phyloP scores from a whole-genome alignment of 768 basidiomycete genomes.

The Termitomyces heimii region DNA sequence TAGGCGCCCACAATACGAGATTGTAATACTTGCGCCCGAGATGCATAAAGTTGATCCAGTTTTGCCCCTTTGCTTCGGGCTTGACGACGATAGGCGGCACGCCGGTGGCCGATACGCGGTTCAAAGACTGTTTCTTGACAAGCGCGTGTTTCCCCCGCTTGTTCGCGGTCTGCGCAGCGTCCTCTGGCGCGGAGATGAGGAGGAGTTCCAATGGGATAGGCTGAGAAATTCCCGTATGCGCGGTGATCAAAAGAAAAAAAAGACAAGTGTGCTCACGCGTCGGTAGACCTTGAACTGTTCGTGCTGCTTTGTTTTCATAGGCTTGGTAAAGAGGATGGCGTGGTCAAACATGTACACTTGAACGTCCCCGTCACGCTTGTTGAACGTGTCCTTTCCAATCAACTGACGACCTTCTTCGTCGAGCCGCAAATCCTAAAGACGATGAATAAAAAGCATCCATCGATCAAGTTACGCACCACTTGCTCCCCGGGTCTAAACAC shows the following conservation, averaged over 20 bases:
- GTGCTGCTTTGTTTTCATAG: slow-evolving; percentile 76
- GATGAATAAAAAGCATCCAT: not conserved
- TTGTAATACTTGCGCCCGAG: slow-evolving; percentile 91
- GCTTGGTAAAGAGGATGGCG: slow-evolving; percentile 89
- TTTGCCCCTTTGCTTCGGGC: slow-evolving; percentile 73
- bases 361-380: slow-evolving; percentile 87
- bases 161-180: slow-evolving; percentile 32
- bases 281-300: slow-evolving; percentile 94
- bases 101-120: slow-evolving; percentile 28
- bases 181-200: slow-evolving; percentile 73
- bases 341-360: slow-evolving; percentile 97
- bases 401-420: slow-evolving; percentile 87
- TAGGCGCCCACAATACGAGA: slow-evolving; percentile 86
- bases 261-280: slow-evolving; percentile 50
- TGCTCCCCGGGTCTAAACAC: slow-evolving; percentile 86
- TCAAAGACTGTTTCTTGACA: slow-evolving; percentile 38
- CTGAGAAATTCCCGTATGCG: slow-evolving; percentile 31
- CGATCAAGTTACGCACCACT: slow-evolving; percentile 52
- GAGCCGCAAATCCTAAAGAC: slow-evolving; percentile 72
- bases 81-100: slow-evolving; percentile 47
- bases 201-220: slow-evolving; percentile 96
- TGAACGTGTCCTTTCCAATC: slow-evolving; percentile 85
- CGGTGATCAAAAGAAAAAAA: not conserved
- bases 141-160: slow-evolving; percentile 40
- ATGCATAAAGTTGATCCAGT: slow-evolving; percentile 89